These are phyloP conservation scores for Colletotrichum lupini DNA, from an alignment of 2,329 filamentous ascomycete genomes.

Conservation along the genomic window DNA sequence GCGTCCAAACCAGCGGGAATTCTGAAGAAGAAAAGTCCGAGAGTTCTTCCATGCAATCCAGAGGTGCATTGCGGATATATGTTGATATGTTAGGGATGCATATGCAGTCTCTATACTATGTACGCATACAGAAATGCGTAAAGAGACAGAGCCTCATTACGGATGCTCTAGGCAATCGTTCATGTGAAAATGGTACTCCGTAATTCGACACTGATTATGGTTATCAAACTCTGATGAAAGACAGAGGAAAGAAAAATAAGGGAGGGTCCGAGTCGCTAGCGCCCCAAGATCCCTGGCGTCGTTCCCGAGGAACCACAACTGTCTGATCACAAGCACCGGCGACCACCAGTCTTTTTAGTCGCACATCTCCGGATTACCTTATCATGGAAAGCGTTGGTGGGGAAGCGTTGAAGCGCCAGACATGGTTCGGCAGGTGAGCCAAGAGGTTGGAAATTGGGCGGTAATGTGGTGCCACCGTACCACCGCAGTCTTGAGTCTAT, in stretches of 20 bases:
- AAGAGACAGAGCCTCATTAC: conserved; percentile 4
- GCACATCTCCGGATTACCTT: conserved; percentile 24
- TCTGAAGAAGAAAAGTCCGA: neutral
- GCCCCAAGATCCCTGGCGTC: conserved; percentile 12
- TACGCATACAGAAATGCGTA: neutral
- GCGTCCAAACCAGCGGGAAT: conserved; percentile 15
- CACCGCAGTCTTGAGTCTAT: conserved; percentile 10
- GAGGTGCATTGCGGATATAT: neutral
- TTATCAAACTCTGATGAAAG: neutral
- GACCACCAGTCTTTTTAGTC: conserved; percentile 4
- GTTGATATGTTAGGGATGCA: neutral
- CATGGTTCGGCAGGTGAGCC: conserved; percentile 14
- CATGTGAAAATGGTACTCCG: neutral
- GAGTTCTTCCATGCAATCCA: neutral
- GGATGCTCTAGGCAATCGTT: neutral
- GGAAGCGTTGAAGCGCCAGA: neutral
- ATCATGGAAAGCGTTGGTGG: conserved; percentile 22
- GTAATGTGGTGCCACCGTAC: conserved; percentile 18
- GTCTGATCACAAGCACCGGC: neutral
- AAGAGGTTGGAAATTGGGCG: conserved; percentile 30
- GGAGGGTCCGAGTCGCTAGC: conserved; percentile 8
- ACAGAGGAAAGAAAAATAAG: neutral
- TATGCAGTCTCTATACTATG: neutral
- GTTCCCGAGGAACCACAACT: conserved; percentile 16
- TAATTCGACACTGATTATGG: no score